A percentile compares a stretch with the other conserved stretches of the same genome.
phyloP scores from a whole-genome alignment of 2,329 filamentous ascomycete species.

The Fusarium mundagurra region DNA sequence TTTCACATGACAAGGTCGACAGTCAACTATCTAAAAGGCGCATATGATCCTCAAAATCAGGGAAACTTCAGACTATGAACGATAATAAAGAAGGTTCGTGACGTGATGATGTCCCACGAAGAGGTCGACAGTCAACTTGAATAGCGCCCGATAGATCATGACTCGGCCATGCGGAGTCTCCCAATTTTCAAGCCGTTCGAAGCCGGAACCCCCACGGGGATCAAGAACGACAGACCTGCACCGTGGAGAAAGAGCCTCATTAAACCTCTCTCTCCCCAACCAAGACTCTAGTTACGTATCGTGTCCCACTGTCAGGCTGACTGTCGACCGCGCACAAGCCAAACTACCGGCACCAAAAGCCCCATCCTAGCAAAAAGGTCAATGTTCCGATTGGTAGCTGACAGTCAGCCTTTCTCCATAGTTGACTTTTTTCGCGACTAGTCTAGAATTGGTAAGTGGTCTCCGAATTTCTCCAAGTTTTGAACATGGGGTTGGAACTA shows the following conservation, averaged over 20 bases:
- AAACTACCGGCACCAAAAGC: neutral
- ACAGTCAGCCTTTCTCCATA: slow-evolving; percentile 3
- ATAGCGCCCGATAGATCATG: neutral
- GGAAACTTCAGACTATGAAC: neutral
- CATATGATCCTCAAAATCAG: neutral
- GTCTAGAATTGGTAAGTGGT: neutral
- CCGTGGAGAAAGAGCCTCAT: slow-evolving; percentile 6
- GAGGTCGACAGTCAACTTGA: slow-evolving; percentile 15
- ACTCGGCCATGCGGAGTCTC: neutral
- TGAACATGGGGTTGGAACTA: neutral
- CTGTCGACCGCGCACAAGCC: slow-evolving; percentile 5
- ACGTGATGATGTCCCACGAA: neutral
- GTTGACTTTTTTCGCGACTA: neutral
- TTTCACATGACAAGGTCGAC: slow-evolving; percentile 6
- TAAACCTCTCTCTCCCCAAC: neutral
- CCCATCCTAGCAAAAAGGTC: neutral
- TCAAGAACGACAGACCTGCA: neutral
- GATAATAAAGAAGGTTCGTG: neutral
- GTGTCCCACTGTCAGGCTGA: slow-evolving; percentile 2
- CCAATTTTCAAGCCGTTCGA: neutral
- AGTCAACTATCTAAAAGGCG: slow-evolving; percentile 3
- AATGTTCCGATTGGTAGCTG: neutral
- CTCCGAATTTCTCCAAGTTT: neutral
- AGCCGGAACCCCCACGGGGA: neutral
- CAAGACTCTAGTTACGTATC: neutral